These are phyloP conservation scores for Mycena belliarum DNA, from an alignment of 768 basidiomycete species.

Conservation along the genomic window DNA sequence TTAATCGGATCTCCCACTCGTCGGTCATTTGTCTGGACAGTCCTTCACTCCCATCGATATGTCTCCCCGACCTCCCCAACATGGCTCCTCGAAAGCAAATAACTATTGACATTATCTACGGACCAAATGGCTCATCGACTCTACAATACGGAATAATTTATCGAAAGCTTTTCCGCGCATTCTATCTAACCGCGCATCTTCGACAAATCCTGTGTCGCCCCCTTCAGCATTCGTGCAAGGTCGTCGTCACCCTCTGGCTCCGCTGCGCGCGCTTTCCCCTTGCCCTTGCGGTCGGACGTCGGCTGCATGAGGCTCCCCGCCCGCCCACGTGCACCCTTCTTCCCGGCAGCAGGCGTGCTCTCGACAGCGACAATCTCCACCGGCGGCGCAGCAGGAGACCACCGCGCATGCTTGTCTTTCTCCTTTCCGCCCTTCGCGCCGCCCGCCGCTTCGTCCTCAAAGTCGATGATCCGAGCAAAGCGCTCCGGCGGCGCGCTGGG, in stretches of 20 bases:
- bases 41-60: neutral
- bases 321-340: slow-evolving; percentile 5
- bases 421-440: neutral
- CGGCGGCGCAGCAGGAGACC: slow-evolving; percentile 9
- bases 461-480: slow-evolving; percentile 39
- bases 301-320: slow-evolving; percentile 11
- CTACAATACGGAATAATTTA: neutral
- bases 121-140: slow-evolving; percentile 7
- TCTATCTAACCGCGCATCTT: neutral
- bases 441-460: neutral
- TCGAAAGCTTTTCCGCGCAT: too few species aligned
- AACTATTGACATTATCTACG: slow-evolving; percentile 6
- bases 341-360: neutral
- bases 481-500: slow-evolving; percentile 40
- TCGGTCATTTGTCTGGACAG: neutral
- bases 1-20: neutral
- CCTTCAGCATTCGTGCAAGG: slow-evolving; percentile 12
- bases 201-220: slow-evolving; percentile 13
- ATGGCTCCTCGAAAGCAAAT: neutral
- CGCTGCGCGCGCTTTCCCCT: slow-evolving; percentile 12
- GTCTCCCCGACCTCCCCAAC: too few species aligned
- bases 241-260: slow-evolving; percentile 10
- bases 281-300: slow-evolving; percentile 15
- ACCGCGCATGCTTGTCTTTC: slow-evolving; percentile 17
- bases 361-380: too few species aligned